Evolutionary conservation across 1,284 basidiomycete species (phyloP), one percentile per base, ranked within the genome.

Genomic region (Ceratobasidium sp.): DNA sequence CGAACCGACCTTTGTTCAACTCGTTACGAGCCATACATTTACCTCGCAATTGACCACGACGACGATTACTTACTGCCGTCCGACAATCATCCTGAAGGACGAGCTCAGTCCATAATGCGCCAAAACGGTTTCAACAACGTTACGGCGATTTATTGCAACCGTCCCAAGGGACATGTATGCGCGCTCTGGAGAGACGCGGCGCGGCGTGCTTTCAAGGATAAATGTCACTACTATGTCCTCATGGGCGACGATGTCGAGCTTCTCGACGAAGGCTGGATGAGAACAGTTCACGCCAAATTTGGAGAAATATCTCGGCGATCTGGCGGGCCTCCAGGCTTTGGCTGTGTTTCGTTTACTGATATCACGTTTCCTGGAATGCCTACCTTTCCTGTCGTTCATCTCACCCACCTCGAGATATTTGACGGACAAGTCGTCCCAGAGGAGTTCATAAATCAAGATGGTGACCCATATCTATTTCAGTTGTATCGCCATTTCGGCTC

Each of bases 261-360:
- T 8, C 76, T 81, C 21, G 85, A 87, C 61, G 80, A 84, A 71
- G 83, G 83, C 3, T 89, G 88, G 88, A 84, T 87, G 81, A 76
- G 82, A 12, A 75, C 80, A 0, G 78, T 82, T 1, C 81, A 84
- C 46, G 65, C 64, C 6, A 78, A 79, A 14, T 89, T 88, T 76
- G 43, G 58, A 16, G 57, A 77, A 2, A 75, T 87, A 4, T 74
- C 84, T 0, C 28, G 73, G 10, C 62, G 73, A 12, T 76, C 79
- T 10, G 72, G 75, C 5, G 78, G 81, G 0, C 84, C 84, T 0
- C 72, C 77, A 3, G 87, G 88, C 4, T 82, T 88, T 59, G 88
- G 86, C 6, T 88, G 87, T 58, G 83, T 88, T 1, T 84, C 86
- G 0, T 87, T 89, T 78, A 87, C 83, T 1, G 86, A 88, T 74